Evolutionary conservation across 1,139 yeast species (phyloP), one percentile per base, ranked within the genome.

Genomic region (Suzukiozyma palmioleophila): DNA sequence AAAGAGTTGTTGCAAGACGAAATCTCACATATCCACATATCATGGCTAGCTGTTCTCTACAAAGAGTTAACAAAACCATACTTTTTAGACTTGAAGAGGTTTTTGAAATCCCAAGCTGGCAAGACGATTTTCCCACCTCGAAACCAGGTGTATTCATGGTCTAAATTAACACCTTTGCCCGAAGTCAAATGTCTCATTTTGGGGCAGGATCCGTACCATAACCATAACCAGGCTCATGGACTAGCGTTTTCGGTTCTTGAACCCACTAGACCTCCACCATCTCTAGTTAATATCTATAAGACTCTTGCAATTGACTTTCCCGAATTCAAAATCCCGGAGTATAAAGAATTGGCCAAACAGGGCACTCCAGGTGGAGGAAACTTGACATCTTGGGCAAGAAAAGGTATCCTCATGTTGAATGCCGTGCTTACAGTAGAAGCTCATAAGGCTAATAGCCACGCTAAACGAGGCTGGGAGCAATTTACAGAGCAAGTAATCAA

Each of bases 171-270:
- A 0, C 96, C 97, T 0, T 67, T 92, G 27, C 70, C 79, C 5
- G 60, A 75, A 1, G 84, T 90, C 25, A 82, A 80, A 53, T 94
- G 94, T 26, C 75, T 92, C 3, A 73, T 94, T 13, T 67, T 94
- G 34, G 99, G 99, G 1, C 99, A 92, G 59, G 99, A 92, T 58
- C 99, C 99, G 0, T 92, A 92, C 57, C 98, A 94, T 59, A 89
- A 89, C 56, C 63, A 62, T 50, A 85, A 86, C 54, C 98, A 92
- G 59, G 99, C 99, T 0, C 98, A 92, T 54, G 99, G 99, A 0
- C 67, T 92, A 24, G 97, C 98, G 4, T 92, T 92, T 53, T 84
- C 95, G 10, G 98, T 92, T 2, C 71, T 79, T 37, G 84, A 86
- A 26, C 96, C 96, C 2, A 71, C 77, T 0, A 81, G 88, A 1